Evolutionary conservation across 1,284 basidiomycete genomes (phyloP), one percentile per base, ranked within the genome.

Genomic region (Moniliella sp.): DNA sequence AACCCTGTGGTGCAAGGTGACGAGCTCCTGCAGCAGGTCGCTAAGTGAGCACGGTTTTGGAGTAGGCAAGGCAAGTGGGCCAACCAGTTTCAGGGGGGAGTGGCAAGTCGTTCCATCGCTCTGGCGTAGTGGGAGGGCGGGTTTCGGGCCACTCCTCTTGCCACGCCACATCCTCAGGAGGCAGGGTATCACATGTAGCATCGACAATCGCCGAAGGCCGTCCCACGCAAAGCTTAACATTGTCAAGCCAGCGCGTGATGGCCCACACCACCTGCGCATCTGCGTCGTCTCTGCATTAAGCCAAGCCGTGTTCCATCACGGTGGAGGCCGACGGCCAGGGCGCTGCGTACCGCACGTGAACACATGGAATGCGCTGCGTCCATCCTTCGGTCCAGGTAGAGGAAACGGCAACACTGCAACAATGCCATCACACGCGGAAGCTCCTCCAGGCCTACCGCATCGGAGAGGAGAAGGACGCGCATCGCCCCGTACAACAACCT

Each of bases 161-260:
- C n/a, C n/a, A n/a, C n/a, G n/a, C n/a, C n/a, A n/a, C n/a, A n/a
- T n/a, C n/a, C n/a, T n/a, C n/a, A n/a, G n/a, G n/a, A n/a, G n/a
- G n/a, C n/a, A n/a, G n/a, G n/a, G n/a, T n/a, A n/a, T n/a, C n/a
- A 31, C 42, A 48, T 13, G 50, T 34, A 11, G 35, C 36, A 27
- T 54, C 48, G 28, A 46, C 44, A 25, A 57, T 54, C 25, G 44
- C 38, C 9, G 48, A 37, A 0, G 54, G 53, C 11, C 53, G 42
- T 9, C 45, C 50, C 2, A 44, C 43, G 25, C 41, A 49, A 27
- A 54, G 40, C 4, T 40, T 37, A 16, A 49, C n/a, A 18, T 48
- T 27, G 16, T 56, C 50, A 5, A 40, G 31, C 15, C 43, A 47
- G 32, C 45, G 45, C 30, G 53, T 37, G 11, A 42, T 17, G n/a